Conservation (phyloP, 345 rosid genomes). For the Psidium guajava region DNA sequence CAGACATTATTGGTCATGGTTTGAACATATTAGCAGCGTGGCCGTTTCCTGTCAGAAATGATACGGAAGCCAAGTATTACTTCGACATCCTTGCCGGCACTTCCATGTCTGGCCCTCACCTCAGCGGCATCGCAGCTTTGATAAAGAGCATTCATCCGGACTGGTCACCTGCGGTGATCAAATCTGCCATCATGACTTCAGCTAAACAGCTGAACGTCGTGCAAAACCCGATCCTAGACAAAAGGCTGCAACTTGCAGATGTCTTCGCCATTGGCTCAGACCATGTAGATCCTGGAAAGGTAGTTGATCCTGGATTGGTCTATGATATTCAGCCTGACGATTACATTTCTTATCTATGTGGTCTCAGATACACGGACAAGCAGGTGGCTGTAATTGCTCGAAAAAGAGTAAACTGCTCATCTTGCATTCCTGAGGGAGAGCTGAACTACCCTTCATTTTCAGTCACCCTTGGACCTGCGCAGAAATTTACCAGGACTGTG, state of each 20-base stretch:
- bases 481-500: slow-evolving; percentile 27
- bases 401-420: too few species aligned
- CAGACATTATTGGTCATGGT: background rate
- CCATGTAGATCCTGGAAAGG: background rate
- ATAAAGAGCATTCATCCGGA: background rate
- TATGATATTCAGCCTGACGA: background rate
- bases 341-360: background rate
- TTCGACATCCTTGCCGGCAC: background rate
- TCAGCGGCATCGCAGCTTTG: background rate
- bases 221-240: background rate
- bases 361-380: background rate
- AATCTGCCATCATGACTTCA: background rate
- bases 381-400: too few species aligned
- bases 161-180: background rate
- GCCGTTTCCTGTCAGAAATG: background rate
- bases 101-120: background rate
- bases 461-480: slow-evolving; percentile 23
- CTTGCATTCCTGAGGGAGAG: too few species aligned
- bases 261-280: background rate
- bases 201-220: background rate
- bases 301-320: background rate
- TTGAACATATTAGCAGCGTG: background rate
- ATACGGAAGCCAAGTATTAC: background rate
- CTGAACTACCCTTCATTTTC: slow-evolving; percentile 33
- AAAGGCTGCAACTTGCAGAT: background rate